phyloP scores from a whole-genome alignment of 257 asterid genomes.

The Salvia splendens region DNA sequence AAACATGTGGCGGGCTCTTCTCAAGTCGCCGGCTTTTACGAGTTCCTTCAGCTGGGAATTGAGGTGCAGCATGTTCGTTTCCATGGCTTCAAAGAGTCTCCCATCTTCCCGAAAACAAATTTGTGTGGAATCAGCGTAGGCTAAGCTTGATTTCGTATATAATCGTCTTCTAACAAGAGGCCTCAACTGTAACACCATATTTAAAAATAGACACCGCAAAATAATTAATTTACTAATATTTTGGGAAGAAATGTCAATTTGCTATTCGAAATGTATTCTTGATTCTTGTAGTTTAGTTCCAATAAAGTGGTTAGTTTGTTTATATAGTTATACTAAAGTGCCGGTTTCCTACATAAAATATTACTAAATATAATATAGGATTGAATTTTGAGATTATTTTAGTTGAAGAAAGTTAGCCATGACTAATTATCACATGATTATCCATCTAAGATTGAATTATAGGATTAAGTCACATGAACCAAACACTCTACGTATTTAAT shows the following conservation, averaged over 20 bases:
- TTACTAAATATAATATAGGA: too few relatives aligned
- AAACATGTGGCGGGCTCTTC: conserved; percentile 69
- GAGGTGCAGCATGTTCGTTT: conserved; percentile 41
- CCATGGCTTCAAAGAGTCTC: conserved; percentile 34
- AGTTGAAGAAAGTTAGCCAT: too few relatives aligned
- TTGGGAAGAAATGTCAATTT: not conserved
- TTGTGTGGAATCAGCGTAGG: conserved; percentile 41
- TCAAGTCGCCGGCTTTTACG: conserved; percentile 50
- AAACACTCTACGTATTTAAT: too few relatives aligned
- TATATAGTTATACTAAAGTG: too few relatives aligned
- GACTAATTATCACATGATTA: too few relatives aligned
- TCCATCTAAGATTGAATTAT: too few relatives aligned
- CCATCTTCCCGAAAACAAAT: conserved; percentile 31
- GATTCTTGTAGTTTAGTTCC: too few relatives aligned
- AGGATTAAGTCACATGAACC: too few relatives aligned
- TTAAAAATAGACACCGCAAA: conserved; percentile 17
- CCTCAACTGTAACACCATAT: conserved; percentile 41
- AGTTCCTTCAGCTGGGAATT: conserved; percentile 57
- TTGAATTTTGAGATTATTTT: too few relatives aligned
- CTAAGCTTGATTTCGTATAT: conserved; percentile 39
- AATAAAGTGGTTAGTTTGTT: too few relatives aligned
- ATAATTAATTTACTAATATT: not conserved
- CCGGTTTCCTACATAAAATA: too few relatives aligned
- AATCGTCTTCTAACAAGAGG: conserved; percentile 41
- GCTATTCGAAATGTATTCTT: not conserved